Evolutionary conservation across 2,329 filamentous ascomycete genomes (phyloP), one percentile per base, ranked within the genome.

Genomic region (Akanthomyces lecanii): DNA sequence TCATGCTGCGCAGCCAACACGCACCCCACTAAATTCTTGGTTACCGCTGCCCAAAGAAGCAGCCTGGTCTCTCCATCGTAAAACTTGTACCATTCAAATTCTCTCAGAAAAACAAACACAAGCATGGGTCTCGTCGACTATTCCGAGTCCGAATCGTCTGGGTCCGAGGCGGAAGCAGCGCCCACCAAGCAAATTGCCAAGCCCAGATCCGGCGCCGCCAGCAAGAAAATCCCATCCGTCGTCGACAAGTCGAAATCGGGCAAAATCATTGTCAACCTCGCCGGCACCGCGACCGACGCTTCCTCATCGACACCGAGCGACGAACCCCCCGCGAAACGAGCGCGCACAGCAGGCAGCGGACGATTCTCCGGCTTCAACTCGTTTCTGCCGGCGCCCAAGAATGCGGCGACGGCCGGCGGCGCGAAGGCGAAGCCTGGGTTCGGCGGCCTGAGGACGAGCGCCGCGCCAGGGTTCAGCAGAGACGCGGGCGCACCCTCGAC

Each of bases 381-480:
- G 2, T 86, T 97, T 68, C 82, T 98, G 23, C 94, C 94, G 3
- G 82, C 93, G 30, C 93, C 94, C 4, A 98, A 97, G 72, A 82
- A 83, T 65, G 71, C 77, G 18, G 77, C 73, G 18, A 76, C 76
- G 38, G 2, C 47, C 36, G 28, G 28, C 28, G 28, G 28, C 28
- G 64, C 72, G 55, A 62, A 73, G 63, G 56, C 68, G 72, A 2
- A 71, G 73, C 10, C 69, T 96, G 57, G 90, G 85, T 11, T 36
- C 70, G 38, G 38, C 5, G 52, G 52, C 11, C 73, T 97, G 64
- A 95, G 91, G 79, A 97, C 93, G 10, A 92, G 91, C 25, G 86
- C 90, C 8, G 86, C 90, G 63, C 90, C 92, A 25, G 92, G 89
- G 0, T 97, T 97, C 72, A 89, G 84, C 72, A 82, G 93, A 63